Percentiles rank a stretch among this genome's conserved stretches.
These are phyloP conservation scores for Urostyla sp. DNA, from an alignment of 73 alveolate genomes.

Conservation along the genomic window DNA sequence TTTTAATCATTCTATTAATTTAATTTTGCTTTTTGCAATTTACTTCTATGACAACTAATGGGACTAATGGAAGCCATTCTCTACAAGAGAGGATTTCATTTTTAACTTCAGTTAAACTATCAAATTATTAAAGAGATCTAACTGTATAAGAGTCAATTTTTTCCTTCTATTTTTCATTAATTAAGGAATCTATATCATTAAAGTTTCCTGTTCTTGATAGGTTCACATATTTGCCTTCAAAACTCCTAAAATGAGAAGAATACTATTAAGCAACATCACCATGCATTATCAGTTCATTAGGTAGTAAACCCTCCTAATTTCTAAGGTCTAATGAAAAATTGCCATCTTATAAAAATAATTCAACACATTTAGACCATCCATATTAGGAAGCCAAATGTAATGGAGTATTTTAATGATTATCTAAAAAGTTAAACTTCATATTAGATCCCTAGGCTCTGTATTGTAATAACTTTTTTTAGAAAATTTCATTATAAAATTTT, in stretches of 20 bases:
- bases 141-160: no score
- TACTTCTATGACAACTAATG: constrained; percentile 26
- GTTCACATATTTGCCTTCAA: not conserved
- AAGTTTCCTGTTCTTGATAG: constrained; percentile 10
- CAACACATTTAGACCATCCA: constrained; percentile 33
- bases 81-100: constrained; percentile 1
- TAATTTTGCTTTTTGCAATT: not conserved
- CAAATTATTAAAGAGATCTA: no score
- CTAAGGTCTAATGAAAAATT: not conserved
- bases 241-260: no score
- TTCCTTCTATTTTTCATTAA: no score
- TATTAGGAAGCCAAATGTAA: constrained; percentile 42
- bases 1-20: constrained; percentile 44
- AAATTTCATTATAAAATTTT: not conserved
- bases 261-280: no score
- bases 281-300: constrained; percentile 54
- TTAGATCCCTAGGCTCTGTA: not conserved
- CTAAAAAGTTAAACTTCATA: constrained; percentile 26
- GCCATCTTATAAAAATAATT: constrained; percentile 18
- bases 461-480: constrained; percentile 3
- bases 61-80: constrained; percentile 27
- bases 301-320: constrained; percentile 55
- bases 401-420: constrained; percentile 41
- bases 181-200: not conserved
- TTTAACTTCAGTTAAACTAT: no score